These are phyloP conservation scores for Kwoniella shivajii DNA, from an alignment of 1,284 basidiomycete genomes.

Conservation along the genomic window DNA sequence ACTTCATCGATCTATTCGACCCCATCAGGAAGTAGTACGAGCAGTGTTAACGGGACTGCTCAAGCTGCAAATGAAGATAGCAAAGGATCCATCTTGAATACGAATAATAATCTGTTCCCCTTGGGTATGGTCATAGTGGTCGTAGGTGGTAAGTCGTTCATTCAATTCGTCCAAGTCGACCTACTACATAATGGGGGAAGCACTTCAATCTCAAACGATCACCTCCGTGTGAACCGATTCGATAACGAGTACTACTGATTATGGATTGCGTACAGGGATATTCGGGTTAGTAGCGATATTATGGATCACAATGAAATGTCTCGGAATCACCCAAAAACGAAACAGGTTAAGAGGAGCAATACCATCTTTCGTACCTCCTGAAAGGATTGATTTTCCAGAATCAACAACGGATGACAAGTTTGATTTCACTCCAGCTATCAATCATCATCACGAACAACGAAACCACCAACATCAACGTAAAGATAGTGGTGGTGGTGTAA, in stretches of 20 bases:
- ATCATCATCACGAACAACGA: no score
- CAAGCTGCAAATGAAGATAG: not conserved
- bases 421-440: no score
- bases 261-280: conserved; percentile 11
- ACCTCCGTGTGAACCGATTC: no score
- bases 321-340: not conserved
- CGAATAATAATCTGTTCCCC: conserved; percentile 14
- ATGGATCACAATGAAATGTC: conserved; percentile 10
- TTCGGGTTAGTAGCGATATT: conserved; percentile 10
- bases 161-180: no score
- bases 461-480: no score
- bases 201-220: no score
- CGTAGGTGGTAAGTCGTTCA: conserved; percentile 8
- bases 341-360: not conserved
- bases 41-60: not conserved
- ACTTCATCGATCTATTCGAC: conserved; percentile 1
- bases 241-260: not conserved
- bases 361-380: conserved; percentile 9
- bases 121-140: conserved; percentile 14
- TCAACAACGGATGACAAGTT: no score
- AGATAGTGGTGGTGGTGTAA: no score
- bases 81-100: conserved; percentile 11
- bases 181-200: no score
- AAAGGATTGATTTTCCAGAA: conserved; percentile 4
- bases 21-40: not conserved